Base-by-base conservation (phyloP, 805 yeast genomes). In the Pichia californica region DNA sequence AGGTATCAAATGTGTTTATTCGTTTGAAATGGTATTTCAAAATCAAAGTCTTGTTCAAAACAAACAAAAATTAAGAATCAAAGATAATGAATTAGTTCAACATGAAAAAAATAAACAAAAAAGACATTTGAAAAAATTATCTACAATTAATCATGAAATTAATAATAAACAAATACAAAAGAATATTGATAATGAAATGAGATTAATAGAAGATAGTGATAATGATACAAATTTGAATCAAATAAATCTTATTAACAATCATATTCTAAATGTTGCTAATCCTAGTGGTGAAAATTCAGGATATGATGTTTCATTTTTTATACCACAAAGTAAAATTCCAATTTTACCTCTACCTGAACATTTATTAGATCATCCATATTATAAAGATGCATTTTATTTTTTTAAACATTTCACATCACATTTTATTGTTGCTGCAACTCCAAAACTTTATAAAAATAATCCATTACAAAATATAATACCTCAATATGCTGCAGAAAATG, bases 381-480 rank as follows among this genome's bases (percentile, higher is more conserved):
- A 79, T 56, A 63, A 74, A 37, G 77, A 76, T 42, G 64, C 78
- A 18, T 76, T 83, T 60, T 78, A 79, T 44, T 79, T 79, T 48
- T 84, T 76, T 68, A 61, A 76, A 5, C 68, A 76, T 38, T 73
- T 74, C 9, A 81, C 84, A 0, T 74, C 88, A 2, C 69, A 68
- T 36, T 65, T 70, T 18, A 66, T 83, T 15, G 84, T 80, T 8
- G 87, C 88, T 0, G 78, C 83, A 0, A 83, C 84, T 3, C 67
- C 74, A 2, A 56, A 66, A 9, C 52, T 70, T 1, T 79, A 79
- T 52, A 77, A 74, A 15, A 79, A 81, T 50, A 83, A 83, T 52
- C 93, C 93, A 0, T 81, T 81, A 62, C 70, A 71, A 44, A 71
- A 70, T 11, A 59, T 81, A 8, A 57, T 84, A 10, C 88, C 91